Evolutionary conservation across 164 flowering plant genomes (phyloP).

Genomic region (Chimonanthus praecox): DNA sequence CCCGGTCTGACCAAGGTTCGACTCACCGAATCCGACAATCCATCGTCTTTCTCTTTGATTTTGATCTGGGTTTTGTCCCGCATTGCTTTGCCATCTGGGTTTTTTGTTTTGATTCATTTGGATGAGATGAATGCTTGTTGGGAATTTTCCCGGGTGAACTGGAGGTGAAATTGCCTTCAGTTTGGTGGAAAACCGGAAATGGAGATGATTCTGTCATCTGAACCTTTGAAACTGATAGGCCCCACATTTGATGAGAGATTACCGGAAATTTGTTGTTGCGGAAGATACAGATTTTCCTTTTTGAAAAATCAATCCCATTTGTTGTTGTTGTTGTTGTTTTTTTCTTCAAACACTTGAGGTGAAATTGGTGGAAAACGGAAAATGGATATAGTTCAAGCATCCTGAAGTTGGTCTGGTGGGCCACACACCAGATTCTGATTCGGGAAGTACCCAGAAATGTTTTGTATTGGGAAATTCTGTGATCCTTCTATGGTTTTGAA

Average conservation of each 20-base stretch:
- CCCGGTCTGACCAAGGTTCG: constrained; percentile 37
- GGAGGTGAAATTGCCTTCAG: neutral
- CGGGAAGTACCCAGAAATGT: neutral
- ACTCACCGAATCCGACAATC: neutral
- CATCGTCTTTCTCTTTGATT: neutral
- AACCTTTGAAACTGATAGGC: neutral
- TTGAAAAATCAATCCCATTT: neutral
- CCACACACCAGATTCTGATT: neutral
- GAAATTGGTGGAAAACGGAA: neutral
- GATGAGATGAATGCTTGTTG: neutral
- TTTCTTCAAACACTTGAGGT: neutral
- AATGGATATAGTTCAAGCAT: neutral
- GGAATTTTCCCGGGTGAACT: neutral
- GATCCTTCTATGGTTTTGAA: neutral
- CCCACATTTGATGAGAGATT: neutral
- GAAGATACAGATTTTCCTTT: neutral
- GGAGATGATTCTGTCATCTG: neutral
- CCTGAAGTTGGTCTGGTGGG: neutral
- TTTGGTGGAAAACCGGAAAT: neutral
- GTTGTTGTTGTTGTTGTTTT: neutral
- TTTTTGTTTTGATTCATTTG: neutral
- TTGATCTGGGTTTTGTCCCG: neutral
- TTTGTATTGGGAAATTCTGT: neutral
- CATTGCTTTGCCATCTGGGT: neutral
- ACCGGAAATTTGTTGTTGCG: neutral